Evolutionary conservation across 2,329 filamentous ascomycete genomes (phyloP), one percentile per base, ranked within the genome.

Genomic region (Fusarium paranaense): DNA sequence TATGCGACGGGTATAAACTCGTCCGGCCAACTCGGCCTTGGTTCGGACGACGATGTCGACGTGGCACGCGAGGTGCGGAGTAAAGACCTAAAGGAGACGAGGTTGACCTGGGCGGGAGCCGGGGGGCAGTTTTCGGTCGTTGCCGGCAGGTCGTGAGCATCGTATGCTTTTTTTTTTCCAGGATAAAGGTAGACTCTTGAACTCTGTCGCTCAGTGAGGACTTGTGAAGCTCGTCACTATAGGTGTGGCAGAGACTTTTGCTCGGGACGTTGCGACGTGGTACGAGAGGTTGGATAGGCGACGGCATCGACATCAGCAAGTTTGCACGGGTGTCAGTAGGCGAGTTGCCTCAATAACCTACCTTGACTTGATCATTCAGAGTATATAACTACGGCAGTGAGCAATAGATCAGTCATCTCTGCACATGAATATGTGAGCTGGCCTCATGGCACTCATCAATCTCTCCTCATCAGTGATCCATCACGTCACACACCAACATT

Each of bases 21-120:
- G 30, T 92, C 90, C 71, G 93, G 92, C 76, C 92, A 94, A 81
- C 93, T 92, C 11, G 93, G 93, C 2, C 89, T 90, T 67, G 92
- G 91, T 18, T 90, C 87, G 0, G 89, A 89, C 25, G 92, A 95
- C 52, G 94, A 97, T 52, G 38, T 50, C 10, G 10, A 66, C 4
- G 45, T 64, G 33, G 54, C 56, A 20, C 66, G 40, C 47, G 30
- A 50, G n/a, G 40, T 69, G 16, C 56, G 35, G 22, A 30, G 62
- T 11, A 52, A 69, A 16, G 38, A 60, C 13, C 20, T 70, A 5
- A 57, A 66, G 20, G 59, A 22, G 25, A 37, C 20, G 22, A 16
- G 2, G 40, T 54, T 69, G 33, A 66, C 18, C n/a, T 66, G 60
- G 59, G 66, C 62, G 13, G 69, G 62, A 18, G 69, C 69, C 9